Percentiles rank a stretch among this genome's conserved stretches.
These are phyloP conservation scores for Paramecium biaurelia DNA, from an alignment of 73 alveolate species.

Conservation along the genomic window DNA sequence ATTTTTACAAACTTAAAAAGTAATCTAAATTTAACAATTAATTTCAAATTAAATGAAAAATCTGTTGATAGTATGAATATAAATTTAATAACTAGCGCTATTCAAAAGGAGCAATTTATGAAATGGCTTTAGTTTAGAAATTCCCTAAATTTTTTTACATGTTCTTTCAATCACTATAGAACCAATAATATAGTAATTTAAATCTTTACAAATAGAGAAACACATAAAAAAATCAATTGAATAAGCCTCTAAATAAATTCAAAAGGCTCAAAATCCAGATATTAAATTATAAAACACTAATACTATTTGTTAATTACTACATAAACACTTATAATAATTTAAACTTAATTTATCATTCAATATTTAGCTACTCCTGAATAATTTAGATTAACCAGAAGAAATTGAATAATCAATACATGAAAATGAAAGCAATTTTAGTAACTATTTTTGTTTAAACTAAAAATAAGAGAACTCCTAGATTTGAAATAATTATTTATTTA, in stretches of 20 bases:
- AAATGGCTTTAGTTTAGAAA: neutral
- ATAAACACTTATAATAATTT: neutral
- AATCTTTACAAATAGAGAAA: neutral
- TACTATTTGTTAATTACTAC: neutral
- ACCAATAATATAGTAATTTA: neutral
- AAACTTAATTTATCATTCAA: neutral
- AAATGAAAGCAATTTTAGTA: neutral
- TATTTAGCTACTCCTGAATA: neutral
- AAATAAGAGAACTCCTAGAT: neutral
- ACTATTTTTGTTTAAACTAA: neutral
- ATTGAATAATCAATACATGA: neutral
- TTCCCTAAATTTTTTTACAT: neutral
- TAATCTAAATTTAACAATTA: neutral
- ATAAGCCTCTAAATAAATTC: neutral
- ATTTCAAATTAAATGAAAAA: neutral
- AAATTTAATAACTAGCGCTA: neutral
- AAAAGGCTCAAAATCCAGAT: neutral
- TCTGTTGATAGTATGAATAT: neutral
- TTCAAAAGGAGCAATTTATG: neutral
- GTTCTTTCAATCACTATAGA: neutral
- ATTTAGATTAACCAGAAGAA: neutral
- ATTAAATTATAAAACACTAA: neutral
- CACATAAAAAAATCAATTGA: neutral
- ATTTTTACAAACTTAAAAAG: neutral
- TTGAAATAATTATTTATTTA: neutral